Percentiles rank a stretch among this genome's conserved stretches.
Conservation (phyloP, 352 stramenopile species). For the Globisporangium spiculum region DNA sequence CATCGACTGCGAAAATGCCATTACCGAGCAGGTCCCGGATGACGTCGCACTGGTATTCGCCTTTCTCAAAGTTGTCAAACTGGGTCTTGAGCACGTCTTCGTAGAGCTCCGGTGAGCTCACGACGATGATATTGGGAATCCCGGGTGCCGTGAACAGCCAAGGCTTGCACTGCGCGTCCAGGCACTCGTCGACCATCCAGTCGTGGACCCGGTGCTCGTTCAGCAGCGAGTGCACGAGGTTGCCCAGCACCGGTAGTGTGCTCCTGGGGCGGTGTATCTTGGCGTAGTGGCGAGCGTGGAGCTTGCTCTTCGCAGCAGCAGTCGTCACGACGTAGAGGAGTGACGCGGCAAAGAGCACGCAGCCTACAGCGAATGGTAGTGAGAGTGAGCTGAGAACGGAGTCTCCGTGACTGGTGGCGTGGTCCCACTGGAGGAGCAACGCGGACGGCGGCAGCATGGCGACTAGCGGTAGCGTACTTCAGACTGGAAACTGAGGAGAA, state of each 20-base stretch:
- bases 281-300: neutral
- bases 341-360: neutral
- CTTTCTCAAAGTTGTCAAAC: conserved; percentile 72
- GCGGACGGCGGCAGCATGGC: neutral
- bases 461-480: neutral
- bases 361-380: neutral
- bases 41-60: conserved; percentile 21
- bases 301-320: neutral
- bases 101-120: conserved; percentile 23
- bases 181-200: conserved; percentile 15
- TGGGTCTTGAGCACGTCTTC: conserved; percentile 55
- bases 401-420: neutral
- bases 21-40: conserved; percentile 45
- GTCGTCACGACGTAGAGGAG: neutral
- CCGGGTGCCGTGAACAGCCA: conserved; percentile 17
- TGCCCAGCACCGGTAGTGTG: conserved; percentile 23
- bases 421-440: neutral
- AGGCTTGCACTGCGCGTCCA: conserved; percentile 17
- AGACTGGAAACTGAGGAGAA: neutral
- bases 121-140: conserved; percentile 12
- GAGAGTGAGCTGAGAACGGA: neutral
- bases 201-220: conserved; percentile 17
- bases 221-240: conserved; percentile 15
- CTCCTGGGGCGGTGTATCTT: conserved; percentile 6
- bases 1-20: conserved; percentile 70